Evolutionary conservation across 306 rosid genomes (phyloP).

Genomic region (Quillaja saponaria): DNA sequence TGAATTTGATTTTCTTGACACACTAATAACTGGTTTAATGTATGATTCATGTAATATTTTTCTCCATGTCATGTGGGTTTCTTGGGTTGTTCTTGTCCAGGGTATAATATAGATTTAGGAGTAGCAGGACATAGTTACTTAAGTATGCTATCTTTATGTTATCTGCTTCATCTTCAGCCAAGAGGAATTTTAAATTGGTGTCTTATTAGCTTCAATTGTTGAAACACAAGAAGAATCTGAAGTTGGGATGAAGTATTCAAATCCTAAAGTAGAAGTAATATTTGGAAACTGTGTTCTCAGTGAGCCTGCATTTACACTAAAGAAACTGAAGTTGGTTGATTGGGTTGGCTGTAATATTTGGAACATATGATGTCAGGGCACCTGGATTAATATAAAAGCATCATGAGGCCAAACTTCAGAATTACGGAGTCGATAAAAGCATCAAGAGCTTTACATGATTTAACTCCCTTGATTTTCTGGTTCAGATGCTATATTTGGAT

Average conservation of each 20-base stretch:
- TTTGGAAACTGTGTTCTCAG: too few relatives aligned
- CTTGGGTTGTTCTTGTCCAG: background rate
- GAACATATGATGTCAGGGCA: background rate
- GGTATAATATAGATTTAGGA: background rate
- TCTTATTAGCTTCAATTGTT: too few relatives aligned
- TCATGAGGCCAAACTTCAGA: background rate
- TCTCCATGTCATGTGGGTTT: background rate
- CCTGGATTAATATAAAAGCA: too few relatives aligned
- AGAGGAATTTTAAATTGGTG: too few relatives aligned
- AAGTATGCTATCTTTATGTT: too few relatives aligned
- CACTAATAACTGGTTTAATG: background rate
- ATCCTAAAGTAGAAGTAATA: too few relatives aligned
- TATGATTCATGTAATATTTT: background rate
- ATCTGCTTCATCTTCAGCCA: too few relatives aligned
- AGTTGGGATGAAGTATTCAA: too few relatives aligned
- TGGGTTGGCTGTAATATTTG: background rate
- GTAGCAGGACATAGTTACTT: background rate
- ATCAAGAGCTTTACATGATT: background rate
- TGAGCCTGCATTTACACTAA: too few relatives aligned
- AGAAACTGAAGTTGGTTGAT: too few relatives aligned
- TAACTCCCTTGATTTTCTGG: conserved; percentile 1
- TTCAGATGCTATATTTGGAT: background rate
- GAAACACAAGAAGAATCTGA: too few relatives aligned
- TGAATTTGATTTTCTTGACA: background rate
- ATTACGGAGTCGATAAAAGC: background rate